Percentiles rank a stretch among this genome's conserved stretches.
Conservation (phyloP, 805 yeast species). For the Myxozyma neotropica region DNA sequence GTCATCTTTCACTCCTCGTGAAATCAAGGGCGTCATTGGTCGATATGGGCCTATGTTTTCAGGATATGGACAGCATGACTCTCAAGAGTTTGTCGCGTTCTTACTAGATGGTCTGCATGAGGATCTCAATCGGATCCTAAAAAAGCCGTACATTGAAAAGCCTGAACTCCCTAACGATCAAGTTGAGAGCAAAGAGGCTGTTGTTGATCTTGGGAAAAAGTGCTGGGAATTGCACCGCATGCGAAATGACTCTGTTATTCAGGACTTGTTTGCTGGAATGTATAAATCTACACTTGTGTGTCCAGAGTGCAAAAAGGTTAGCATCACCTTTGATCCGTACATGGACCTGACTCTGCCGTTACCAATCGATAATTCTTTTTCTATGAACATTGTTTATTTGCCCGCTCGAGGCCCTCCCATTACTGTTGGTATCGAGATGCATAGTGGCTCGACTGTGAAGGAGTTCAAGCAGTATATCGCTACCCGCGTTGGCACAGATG, state of each 20-base stretch:
- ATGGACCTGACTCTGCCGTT: conserved; percentile 87
- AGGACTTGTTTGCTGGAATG: conserved; percentile 85
- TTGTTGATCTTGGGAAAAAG: conserved; percentile 64
- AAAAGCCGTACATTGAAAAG: conserved; percentile 86
- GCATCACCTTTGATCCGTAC: conserved; percentile 92
- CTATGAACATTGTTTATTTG: conserved; percentile 61
- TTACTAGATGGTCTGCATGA: conserved; percentile 88
- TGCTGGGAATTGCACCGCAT: conserved; percentile 80
- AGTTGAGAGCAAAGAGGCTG: conserved; percentile 51
- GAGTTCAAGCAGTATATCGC: conserved; percentile 67
- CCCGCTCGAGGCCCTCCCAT: conserved; percentile 57
- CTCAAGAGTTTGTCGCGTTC: conserved; percentile 89
- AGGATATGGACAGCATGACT: conserved; percentile 86
- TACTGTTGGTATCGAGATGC: conserved; percentile 69
- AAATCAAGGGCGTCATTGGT: conserved; percentile 78
- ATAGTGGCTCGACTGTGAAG: conserved; percentile 62
- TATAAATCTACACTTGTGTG: conserved; percentile 89
- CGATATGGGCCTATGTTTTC: conserved; percentile 75
- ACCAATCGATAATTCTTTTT: conserved; percentile 77
- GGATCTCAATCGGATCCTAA: conserved; percentile 77
- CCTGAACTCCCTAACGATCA: conserved; percentile 73
- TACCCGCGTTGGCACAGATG: conserved; percentile 42
- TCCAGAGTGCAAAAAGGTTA: conserved; percentile 76
- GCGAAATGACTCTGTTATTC: conserved; percentile 81
- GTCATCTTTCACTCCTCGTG: conserved; percentile 59